Percentiles rank a stretch among this genome's conserved stretches.
Conservation (phyloP, 2,329 filamentous ascomycete genomes). For the Pestalotiopsis sp. region DNA sequence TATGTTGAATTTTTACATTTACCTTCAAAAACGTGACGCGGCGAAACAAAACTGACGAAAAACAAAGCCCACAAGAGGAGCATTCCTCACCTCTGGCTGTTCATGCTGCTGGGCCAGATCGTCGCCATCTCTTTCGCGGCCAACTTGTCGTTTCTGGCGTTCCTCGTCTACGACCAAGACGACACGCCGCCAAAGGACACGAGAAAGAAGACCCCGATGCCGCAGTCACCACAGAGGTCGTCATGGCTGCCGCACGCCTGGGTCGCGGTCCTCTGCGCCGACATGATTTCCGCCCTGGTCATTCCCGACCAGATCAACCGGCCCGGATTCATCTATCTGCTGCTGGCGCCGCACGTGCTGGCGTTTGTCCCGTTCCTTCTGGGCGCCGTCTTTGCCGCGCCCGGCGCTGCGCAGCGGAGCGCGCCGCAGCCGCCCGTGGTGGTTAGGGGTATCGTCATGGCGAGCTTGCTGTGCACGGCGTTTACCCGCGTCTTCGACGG, state of each 20-base stretch:
- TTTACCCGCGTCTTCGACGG: neutral
- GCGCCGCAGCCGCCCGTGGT: neutral
- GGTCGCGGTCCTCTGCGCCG: neutral
- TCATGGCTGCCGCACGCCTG: neutral
- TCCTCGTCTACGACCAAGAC: neutral
- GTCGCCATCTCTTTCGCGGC: conserved; percentile 29
- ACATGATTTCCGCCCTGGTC: conserved; percentile 12
- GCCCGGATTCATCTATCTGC: conserved; percentile 19
- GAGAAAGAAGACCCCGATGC: neutral
- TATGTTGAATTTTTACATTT: conserved; percentile 8
- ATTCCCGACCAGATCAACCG: conserved; percentile 15
- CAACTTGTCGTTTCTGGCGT: conserved; percentile 28
- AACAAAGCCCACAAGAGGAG: conserved; percentile 17
- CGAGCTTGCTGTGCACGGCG: neutral
- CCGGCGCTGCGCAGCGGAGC: neutral
- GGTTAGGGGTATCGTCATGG: neutral
- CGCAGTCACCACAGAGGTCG: neutral
- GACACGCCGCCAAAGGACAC: neutral
- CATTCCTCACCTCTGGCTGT: conserved; percentile 23
- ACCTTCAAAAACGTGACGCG: neutral
- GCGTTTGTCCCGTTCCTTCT: conserved; percentile 25
- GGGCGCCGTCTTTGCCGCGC: neutral
- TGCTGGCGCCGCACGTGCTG: conserved; percentile 24
- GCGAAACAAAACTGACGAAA: neutral
- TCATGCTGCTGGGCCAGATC: conserved; percentile 28